phyloP scores from a whole-genome alignment of 1,284 basidiomycete species.

The Papiliotrema flavescens region DNA sequence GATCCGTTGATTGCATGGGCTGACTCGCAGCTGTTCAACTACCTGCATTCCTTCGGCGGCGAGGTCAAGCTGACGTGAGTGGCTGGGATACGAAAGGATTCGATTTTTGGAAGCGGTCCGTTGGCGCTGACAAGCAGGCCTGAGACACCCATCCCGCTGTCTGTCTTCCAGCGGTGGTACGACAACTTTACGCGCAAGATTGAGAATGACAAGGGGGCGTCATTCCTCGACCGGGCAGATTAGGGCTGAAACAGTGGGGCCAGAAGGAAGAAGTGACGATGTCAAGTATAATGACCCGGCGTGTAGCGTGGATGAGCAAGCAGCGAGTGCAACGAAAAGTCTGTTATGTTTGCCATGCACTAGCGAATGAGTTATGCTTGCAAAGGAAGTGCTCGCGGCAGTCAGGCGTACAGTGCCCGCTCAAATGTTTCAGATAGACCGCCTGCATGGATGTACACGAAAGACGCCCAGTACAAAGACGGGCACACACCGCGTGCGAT shows the following conservation, averaged over 20 bases:
- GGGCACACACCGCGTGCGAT: background rate
- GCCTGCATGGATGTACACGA: background rate
- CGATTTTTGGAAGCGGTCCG: background rate
- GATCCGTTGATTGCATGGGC: no score
- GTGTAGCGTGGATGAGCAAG: background rate
- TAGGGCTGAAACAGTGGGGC: slow-evolving; percentile 16
- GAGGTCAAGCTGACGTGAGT: slow-evolving; percentile 52
- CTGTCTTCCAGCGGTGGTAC: slow-evolving; percentile 74
- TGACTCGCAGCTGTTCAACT: slow-evolving; percentile 72
- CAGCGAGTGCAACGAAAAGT: background rate
- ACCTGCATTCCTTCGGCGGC: slow-evolving; percentile 69
- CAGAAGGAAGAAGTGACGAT: background rate
- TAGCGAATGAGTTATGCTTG: no score
- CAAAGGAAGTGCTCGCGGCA: no score
- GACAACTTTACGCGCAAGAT: slow-evolving; percentile 72
- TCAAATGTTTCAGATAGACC: no score
- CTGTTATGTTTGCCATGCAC: no score
- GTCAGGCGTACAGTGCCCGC: no score
- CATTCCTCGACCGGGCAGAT: slow-evolving; percentile 69
- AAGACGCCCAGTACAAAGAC: background rate
- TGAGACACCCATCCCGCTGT: slow-evolving; percentile 69
- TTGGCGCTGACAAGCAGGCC: slow-evolving; percentile 45
- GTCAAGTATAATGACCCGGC: background rate
- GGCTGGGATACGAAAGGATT: background rate
- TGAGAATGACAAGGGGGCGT: slow-evolving; percentile 60